phyloP scores from a whole-genome alignment of 345 rosid genomes.

The Salix suchowensis region DNA sequence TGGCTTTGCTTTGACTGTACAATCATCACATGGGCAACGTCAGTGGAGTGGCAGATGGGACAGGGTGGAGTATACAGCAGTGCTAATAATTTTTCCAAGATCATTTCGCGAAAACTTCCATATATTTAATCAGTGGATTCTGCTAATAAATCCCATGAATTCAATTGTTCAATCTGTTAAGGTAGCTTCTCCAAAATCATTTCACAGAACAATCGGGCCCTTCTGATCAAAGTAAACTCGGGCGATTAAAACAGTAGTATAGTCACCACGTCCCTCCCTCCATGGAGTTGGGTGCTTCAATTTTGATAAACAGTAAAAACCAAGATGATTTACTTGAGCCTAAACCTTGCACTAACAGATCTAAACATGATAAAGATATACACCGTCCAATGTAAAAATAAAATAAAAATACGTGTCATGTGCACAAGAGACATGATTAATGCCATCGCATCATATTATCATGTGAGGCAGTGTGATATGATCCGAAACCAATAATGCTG shows the following conservation, averaged over 20 bases:
- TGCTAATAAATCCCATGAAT: neutral
- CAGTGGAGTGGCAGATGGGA: neutral
- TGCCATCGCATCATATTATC: neutral
- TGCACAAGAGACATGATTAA: neutral
- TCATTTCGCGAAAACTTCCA: neutral
- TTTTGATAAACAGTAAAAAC: neutral
- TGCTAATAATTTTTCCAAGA: neutral
- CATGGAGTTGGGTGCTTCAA: neutral
- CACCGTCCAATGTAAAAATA: neutral
- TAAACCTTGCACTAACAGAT: neutral
- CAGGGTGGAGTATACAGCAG: neutral
- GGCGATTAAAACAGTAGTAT: neutral
- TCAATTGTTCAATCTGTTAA: neutral
- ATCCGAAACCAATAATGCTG: neutral
- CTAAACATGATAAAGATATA: neutral
- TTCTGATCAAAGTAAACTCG: neutral
- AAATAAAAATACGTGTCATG: neutral
- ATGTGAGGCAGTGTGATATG: slow-evolving; percentile 11
- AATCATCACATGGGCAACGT: neutral
- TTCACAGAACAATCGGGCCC: neutral
- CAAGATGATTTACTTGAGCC: neutral
- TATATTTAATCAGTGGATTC: neutral
- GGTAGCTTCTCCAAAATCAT: too few relatives aligned
- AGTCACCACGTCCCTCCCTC: neutral
- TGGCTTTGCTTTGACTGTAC: neutral